Percentiles rank a stretch among this genome's conserved stretches.
These are phyloP conservation scores for Schizochytrium sp. DNA, from an alignment of 108 stramenopile species.

Conservation along the genomic window DNA sequence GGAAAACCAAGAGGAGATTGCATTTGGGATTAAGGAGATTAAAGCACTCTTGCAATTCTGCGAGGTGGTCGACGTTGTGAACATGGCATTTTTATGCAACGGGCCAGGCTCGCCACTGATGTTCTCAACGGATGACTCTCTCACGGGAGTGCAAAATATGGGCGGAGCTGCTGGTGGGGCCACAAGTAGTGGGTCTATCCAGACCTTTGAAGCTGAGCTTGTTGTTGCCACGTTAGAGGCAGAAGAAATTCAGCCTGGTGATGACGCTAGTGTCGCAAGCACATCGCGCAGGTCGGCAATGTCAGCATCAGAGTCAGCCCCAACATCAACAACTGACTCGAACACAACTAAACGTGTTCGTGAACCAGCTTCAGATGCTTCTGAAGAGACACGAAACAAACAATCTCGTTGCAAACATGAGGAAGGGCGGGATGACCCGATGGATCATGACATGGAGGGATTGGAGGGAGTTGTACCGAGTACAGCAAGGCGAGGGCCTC, in stretches of 20 bases:
- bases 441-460: no score
- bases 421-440: no score
- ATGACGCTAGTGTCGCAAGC: not conserved
- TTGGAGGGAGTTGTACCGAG: no score
- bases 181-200: not conserved
- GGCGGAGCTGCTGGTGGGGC: not conserved
- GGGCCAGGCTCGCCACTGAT: slow-evolving; percentile 21
- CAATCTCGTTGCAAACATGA: no score
- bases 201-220: slow-evolving; percentile 60
- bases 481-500: no score
- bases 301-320: not conserved
- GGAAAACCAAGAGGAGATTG: not conserved
- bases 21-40: slow-evolving; percentile 56
- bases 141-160: not conserved
- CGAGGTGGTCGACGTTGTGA: not conserved
- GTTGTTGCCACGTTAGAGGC: slow-evolving; percentile 43
- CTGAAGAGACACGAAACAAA: no score
- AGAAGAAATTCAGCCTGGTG: slow-evolving; percentile 19
- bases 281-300: not conserved
- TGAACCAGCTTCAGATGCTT: no score
- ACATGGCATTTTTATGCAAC: not conserved
- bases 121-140: slow-evolving; percentile 48
- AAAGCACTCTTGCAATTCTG: slow-evolving; percentile 45
- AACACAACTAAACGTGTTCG: no score
- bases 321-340: no score